A percentile compares a stretch with the other conserved stretches of the same genome.
These are phyloP conservation scores for Nannizziopsis barbatae DNA, from an alignment of 2,329 filamentous ascomycete species.

Conservation along the genomic window DNA sequence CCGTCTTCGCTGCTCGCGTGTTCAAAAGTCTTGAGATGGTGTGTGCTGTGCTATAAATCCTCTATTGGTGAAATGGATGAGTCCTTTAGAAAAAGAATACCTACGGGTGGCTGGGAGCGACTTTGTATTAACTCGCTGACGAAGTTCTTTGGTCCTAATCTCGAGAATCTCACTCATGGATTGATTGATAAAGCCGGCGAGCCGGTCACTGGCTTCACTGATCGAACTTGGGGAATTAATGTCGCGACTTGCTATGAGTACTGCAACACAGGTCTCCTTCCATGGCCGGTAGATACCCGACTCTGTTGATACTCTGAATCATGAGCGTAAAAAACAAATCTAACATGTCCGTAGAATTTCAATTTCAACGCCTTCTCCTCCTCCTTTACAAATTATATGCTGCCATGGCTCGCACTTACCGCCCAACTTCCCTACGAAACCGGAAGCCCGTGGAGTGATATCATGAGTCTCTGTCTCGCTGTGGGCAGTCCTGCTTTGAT, in stretches of 20 bases:
- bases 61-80: not conserved
- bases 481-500: conserved; percentile 3
- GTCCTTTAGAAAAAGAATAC: not conserved
- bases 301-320: not conserved
- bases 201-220: not conserved
- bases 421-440: conserved; percentile 6
- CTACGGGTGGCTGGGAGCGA: conserved; percentile 1
- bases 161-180: conserved; percentile 2
- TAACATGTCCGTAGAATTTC: conserved; percentile 1
- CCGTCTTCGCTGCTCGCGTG: too few relatives aligned
- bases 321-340: not conserved
- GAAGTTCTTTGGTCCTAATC: not conserved
- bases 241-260: conserved; percentile 1
- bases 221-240: conserved; percentile 2
- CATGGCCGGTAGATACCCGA: not conserved
- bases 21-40: too few relatives aligned
- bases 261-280: not conserved
- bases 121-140: not conserved
- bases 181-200: conserved; percentile 1
- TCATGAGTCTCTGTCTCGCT: conserved; percentile 7
- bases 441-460: conserved; percentile 6
- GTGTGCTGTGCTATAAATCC: too few relatives aligned
- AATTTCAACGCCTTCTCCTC: conserved; percentile 5
- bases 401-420: conserved; percentile 8
- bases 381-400: conserved; percentile 1